Evolutionary conservation across 1,139 yeast genomes (phyloP).

Genomic region (Yamadazyma taylorii): DNA sequence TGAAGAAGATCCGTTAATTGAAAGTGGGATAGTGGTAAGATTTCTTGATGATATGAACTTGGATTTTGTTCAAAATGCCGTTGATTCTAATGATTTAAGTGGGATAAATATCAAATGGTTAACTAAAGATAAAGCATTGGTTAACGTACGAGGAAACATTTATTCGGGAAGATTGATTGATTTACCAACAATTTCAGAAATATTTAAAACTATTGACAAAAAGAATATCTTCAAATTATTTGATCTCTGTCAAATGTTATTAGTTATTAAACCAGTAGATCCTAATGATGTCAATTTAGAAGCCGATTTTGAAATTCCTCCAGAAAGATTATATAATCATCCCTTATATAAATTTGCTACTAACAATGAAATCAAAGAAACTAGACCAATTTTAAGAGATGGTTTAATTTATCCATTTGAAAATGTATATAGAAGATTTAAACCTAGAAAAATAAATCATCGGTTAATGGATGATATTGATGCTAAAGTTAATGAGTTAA

Average conservation of each 20-base stretch:
- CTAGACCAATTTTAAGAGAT: conserved; percentile 58
- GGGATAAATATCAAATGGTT: conserved; percentile 78
- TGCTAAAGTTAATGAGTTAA: conserved; percentile 71
- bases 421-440: conserved; percentile 48
- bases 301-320: conserved; percentile 41
- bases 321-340: conserved; percentile 40
- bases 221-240: conserved; percentile 86
- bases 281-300: conserved; percentile 41
- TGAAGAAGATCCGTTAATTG: conserved; percentile 91
- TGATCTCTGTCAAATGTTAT: conserved; percentile 82
- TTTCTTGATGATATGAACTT: conserved; percentile 78
- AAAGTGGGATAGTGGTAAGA: conserved; percentile 79
- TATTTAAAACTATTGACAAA: conserved; percentile 85
- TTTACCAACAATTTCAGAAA: conserved; percentile 85
- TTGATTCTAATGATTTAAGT: conserved; percentile 77
- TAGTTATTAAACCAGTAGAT: conserved; percentile 67
- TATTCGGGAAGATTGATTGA: conserved; percentile 89
- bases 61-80: conserved; percentile 76
- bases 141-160: conserved; percentile 49
- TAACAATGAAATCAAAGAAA: conserved; percentile 40
- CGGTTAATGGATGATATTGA: conserved; percentile 68
- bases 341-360: conserved; percentile 46
- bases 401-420: conserved; percentile 81
- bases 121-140: conserved; percentile 75
- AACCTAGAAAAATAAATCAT: conserved; percentile 49